Percentiles rank a stretch among this genome's conserved stretches.
Conservation (phyloP, 176 grass and related monocot species). For the Panicum miliaceum region DNA sequence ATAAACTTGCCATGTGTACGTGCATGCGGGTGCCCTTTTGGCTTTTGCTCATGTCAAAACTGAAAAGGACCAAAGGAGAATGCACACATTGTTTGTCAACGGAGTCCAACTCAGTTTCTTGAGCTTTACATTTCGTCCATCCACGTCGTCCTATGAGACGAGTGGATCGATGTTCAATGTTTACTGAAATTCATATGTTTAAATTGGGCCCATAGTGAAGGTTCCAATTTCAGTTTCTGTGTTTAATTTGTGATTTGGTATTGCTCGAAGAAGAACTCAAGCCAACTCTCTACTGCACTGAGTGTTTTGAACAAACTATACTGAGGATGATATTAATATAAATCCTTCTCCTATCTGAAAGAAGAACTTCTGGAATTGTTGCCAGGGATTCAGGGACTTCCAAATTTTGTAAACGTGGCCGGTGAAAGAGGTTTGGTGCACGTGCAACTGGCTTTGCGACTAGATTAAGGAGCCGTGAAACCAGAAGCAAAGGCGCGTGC, state of each 20-base stretch:
- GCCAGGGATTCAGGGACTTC: neutral
- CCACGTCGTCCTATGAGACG: neutral
- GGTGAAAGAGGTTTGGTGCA: neutral
- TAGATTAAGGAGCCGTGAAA: conserved; percentile 28
- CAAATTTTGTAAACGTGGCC: neutral
- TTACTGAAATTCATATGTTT: neutral
- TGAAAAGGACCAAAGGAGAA: neutral
- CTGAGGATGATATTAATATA: too few relatives aligned
- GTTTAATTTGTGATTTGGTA: neutral
- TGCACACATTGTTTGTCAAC: neutral
- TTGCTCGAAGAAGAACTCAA: neutral
- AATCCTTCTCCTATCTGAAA: too few relatives aligned
- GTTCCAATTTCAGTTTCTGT: neutral
- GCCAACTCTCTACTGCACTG: too few relatives aligned
- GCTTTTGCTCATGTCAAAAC: neutral
- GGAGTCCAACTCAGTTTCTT: neutral
- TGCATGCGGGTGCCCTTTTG: neutral
- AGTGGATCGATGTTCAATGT: neutral
- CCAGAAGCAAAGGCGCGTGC: conserved; percentile 7
- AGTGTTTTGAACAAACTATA: neutral
- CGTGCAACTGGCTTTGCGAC: neutral
- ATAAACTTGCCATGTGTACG: neutral
- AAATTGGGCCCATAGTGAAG: too few relatives aligned
- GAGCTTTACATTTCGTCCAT: neutral
- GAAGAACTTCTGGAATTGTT: neutral